Percentiles rank a stretch among this genome's conserved stretches.
These are phyloP conservation scores for Rhizopogon sp. DNA, from an alignment of 768 basidiomycete species.

Conservation along the genomic window DNA sequence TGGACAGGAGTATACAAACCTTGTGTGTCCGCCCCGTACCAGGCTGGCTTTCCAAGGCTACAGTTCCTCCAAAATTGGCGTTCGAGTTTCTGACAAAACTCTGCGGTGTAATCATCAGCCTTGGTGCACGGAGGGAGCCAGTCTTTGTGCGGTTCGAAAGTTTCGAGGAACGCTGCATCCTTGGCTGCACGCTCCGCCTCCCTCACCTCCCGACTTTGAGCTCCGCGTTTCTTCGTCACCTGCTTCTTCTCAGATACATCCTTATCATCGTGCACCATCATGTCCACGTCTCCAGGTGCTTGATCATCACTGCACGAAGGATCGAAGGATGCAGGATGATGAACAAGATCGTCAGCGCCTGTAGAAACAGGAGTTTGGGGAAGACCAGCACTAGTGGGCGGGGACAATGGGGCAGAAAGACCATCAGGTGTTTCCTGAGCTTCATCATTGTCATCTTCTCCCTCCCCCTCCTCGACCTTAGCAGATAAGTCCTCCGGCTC, in stretches of 20 bases:
- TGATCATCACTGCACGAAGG: slow-evolving; percentile 5
- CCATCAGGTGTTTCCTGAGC: background rate
- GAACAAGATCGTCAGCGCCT: slow-evolving; percentile 5
- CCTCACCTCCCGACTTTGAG: slow-evolving; percentile 34
- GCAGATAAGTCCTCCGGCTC: slow-evolving; percentile 34
- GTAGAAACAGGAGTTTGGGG: slow-evolving; percentile 15
- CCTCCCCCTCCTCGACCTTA: slow-evolving; percentile 45
- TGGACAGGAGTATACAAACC: slow-evolving; percentile 42
- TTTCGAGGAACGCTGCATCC: slow-evolving; percentile 54
- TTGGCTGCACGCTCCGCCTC: slow-evolving; percentile 41
- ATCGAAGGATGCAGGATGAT: background rate
- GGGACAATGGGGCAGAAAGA: slow-evolving; percentile 19
- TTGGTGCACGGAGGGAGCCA: slow-evolving; percentile 80
- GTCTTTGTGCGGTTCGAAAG: slow-evolving; percentile 65
- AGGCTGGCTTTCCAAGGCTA: slow-evolving; percentile 83
- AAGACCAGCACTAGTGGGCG: slow-evolving; percentile 20
- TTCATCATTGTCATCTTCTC: slow-evolving; percentile 8
- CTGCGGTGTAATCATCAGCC: slow-evolving; percentile 76
- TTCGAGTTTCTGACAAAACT: slow-evolving; percentile 85
- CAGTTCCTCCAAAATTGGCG: slow-evolving; percentile 90
- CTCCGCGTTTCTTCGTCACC: slow-evolving; percentile 38
- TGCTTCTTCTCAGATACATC: slow-evolving; percentile 28
- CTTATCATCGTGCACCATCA: slow-evolving; percentile 11
- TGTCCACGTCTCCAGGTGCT: slow-evolving; percentile 4
- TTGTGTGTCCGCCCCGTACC: slow-evolving; percentile 97